A percentile compares a stretch with the other conserved stretches of the same genome.
phyloP scores from a whole-genome alignment of 2,329 filamentous ascomycete genomes.

The Biscogniauxia marginata region DNA sequence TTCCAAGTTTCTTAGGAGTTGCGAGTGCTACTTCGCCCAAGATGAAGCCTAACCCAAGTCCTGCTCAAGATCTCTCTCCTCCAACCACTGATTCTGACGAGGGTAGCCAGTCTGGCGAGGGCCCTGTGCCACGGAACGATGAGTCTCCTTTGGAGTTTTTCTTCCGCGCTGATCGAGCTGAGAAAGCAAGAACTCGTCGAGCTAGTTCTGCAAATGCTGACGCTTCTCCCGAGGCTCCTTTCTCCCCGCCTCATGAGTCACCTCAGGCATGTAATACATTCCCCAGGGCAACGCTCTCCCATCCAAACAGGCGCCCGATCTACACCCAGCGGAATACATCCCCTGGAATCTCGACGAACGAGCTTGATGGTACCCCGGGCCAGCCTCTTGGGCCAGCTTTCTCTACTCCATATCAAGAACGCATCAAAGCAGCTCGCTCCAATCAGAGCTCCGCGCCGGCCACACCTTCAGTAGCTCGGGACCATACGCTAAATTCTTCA shows the following conservation, averaged over 20 bases:
- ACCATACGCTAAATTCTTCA: slow-evolving; percentile 33
- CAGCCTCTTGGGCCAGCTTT: slow-evolving; percentile 63
- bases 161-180: slow-evolving; percentile 82
- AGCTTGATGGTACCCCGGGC: slow-evolving; percentile 61
- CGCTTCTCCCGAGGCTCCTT: slow-evolving; percentile 38
- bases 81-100: slow-evolving; percentile 54
- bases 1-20: slow-evolving; percentile 82
- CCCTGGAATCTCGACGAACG: slow-evolving; percentile 63
- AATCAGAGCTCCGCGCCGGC: slow-evolving; percentile 22
- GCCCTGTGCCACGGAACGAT: slow-evolving; percentile 34
- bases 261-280: slow-evolving; percentile 34
- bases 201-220: slow-evolving; percentile 49
- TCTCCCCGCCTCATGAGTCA: slow-evolving; percentile 51
- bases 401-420: slow-evolving; percentile 63
- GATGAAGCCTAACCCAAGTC: slow-evolving; percentile 41
- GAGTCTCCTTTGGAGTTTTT: slow-evolving; percentile 86
- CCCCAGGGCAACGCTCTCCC: slow-evolving; percentile 35
- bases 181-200: slow-evolving; percentile 62
- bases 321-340: slow-evolving; percentile 43
- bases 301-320: slow-evolving; percentile 28
- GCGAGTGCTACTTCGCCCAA: slow-evolving; percentile 65
- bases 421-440: slow-evolving; percentile 55
- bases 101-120: slow-evolving; percentile 43
- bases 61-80: slow-evolving; percentile 47
- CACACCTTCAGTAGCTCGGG: slow-evolving; percentile 16